Evolutionary conservation across 2,329 filamentous ascomycete species (phyloP), one percentile per base, ranked within the genome.

Genomic region (Ilyonectria sp.): DNA sequence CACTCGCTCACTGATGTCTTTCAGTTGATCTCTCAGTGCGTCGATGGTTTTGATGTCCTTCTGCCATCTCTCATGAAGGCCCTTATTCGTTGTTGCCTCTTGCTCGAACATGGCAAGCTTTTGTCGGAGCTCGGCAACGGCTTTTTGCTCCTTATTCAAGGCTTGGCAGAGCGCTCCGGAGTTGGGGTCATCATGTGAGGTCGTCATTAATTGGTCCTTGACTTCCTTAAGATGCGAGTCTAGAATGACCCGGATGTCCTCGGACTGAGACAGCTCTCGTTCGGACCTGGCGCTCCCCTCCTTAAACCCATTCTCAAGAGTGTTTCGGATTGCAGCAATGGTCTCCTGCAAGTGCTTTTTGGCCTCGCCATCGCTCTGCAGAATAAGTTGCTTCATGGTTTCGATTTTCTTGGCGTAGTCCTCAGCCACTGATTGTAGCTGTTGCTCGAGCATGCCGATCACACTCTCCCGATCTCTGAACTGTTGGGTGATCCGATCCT

Each of bases 41-140:
- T 75, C 74, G 6, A 81, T 72, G 6, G 69, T 65, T 47, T 72
- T 35, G n/a, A 79, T 73, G 29, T 80, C 78, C 23, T 71, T 70
- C 19, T 60, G 65, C 75, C 78, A 80, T 56, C 70, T 72, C 8
- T 72, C 61, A 7, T 68, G 72, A 17, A 80, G 68, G 19, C 69
- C 50, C 17, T 67, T 55, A 7, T 65, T 71, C 17, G 64, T 63
- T 21, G 66, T 62, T 4, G 71, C 68, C 53, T 76, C 67, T 11
- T 54, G 40, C 50, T 80, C 72, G 17, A 78, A 63, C 2, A 57
- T 60, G 11, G 49, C 29, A 33, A 80, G 59, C 44, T 72, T 73
- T 31, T 73, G 17, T 31, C 68, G 60, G 21, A 79, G 68, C 11
- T 47, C 44, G 11, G 21, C 23, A 21, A 43, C 29, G 8, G 53